A percentile compares a stretch with the other conserved stretches of the same genome.
These are phyloP conservation scores for Yamadazyma blattariae DNA, from an alignment of 1,139 yeast genomes.

Conservation along the genomic window DNA sequence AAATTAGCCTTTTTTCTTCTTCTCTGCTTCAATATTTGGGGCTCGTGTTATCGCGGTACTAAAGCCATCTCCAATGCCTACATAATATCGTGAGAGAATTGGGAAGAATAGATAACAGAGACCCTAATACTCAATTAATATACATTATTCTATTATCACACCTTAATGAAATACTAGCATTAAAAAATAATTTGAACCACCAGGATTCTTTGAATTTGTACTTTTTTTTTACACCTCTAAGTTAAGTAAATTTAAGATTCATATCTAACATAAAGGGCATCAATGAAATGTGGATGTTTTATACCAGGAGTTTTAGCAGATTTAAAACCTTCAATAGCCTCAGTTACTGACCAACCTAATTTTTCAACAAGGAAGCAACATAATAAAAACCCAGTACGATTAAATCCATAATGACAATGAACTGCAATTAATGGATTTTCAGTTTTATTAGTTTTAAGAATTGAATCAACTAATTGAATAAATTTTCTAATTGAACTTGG, in stretches of 20 bases:
- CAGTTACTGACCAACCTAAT: constrained; percentile 57
- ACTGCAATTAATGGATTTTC: constrained; percentile 51
- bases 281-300: constrained; percentile 74
- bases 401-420: constrained; percentile 83
- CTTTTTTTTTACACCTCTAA: no score
- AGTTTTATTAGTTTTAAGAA: constrained; percentile 25
- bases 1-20: no score
- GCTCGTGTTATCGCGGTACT: no score
- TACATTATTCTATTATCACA: no score
- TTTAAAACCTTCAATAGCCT: constrained; percentile 61
- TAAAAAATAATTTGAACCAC: no score
- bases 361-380: constrained; percentile 67
- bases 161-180: not conserved
- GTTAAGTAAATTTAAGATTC: no score
- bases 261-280: constrained; percentile 68
- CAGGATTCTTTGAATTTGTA: no score
- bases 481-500: constrained; percentile 56
- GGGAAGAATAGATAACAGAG: no score
- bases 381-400: constrained; percentile 73
- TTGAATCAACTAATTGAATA: constrained; percentile 50
- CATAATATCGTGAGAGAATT: no score
- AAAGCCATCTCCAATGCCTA: no score
- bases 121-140: no score
- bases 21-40: no score
- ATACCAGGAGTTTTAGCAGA: constrained; percentile 68